These are phyloP conservation scores for Acanthamoeba triangularis DNA, from an alignment of 208 protist species.

Conservation along the genomic window DNA sequence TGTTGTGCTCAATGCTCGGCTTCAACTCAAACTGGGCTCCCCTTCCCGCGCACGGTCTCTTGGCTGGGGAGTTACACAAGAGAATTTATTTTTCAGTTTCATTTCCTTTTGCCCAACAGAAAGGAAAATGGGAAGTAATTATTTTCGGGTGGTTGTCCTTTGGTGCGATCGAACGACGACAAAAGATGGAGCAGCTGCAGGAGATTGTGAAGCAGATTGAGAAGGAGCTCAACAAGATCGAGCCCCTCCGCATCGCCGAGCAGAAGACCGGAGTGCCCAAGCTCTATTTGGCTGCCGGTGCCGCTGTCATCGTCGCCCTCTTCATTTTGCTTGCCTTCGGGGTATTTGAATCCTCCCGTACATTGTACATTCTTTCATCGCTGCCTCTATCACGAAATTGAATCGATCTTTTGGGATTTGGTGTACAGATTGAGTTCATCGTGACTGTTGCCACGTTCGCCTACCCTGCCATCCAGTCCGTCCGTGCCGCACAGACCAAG, in stretches of 20 bases:
- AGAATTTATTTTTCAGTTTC: background rate
- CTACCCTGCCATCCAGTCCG: constrained; percentile 42
- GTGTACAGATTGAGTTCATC: background rate
- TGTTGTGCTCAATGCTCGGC: too few relatives aligned
- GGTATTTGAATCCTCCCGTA: background rate
- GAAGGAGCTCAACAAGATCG: constrained; percentile 58
- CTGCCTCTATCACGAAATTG: background rate
- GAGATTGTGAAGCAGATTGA: constrained; percentile 21
- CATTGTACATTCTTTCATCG: background rate
- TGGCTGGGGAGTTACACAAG: background rate
- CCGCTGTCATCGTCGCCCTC: constrained; percentile 21
- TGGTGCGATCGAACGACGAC: background rate
- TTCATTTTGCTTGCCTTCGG: constrained; percentile 3
- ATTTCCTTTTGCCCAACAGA: background rate
- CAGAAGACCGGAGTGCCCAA: constrained; percentile 54
- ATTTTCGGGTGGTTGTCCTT: background rate
- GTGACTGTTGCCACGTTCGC: background rate
- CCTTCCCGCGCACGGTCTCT: too few relatives aligned
- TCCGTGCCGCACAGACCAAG: constrained; percentile 35
- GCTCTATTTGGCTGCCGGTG: constrained; percentile 19
- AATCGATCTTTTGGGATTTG: background rate
- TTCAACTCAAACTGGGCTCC: too few relatives aligned
- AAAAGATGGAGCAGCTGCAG: background rate
- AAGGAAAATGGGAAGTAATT: background rate
- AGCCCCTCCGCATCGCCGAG: constrained; percentile 11